Percentiles rank a stretch among this genome's conserved stretches.
phyloP scores from a whole-genome alignment of 805 yeast species.

The Saccharomyces paradoxus region DNA sequence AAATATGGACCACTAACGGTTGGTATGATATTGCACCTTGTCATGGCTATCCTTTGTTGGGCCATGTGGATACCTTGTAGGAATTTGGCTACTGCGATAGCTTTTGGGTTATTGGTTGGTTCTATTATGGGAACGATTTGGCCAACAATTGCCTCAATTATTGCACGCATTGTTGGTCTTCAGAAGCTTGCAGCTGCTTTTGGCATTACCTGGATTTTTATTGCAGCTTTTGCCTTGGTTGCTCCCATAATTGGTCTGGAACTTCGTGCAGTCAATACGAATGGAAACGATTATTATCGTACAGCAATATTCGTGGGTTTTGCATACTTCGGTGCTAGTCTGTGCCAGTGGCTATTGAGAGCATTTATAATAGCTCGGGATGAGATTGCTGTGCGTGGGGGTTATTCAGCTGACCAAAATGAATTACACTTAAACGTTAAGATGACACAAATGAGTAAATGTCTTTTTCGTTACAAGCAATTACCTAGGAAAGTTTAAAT shows the following conservation, averaged over 20 bases:
- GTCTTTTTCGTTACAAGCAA: conserved; percentile 5
- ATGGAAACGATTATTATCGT: conserved; percentile 38
- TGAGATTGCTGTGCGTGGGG: conserved; percentile 20
- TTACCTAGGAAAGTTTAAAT: conserved; percentile 3
- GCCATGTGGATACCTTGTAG: conserved; percentile 54
- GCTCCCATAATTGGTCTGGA: conserved; percentile 56
- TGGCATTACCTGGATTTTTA: conserved; percentile 45
- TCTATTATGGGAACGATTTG: conserved; percentile 54
- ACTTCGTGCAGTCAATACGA: conserved; percentile 31
- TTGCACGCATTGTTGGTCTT: conserved; percentile 47
- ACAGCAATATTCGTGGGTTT: conserved; percentile 55
- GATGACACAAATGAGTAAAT: neutral
- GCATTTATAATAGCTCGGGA: conserved; percentile 51
- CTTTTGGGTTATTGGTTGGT: conserved; percentile 47
- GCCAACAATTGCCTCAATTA: conserved; percentile 45
- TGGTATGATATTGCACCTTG: conserved; percentile 31
- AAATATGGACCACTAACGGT: conserved; percentile 44
- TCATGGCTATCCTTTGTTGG: conserved; percentile 36
- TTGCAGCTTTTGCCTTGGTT: conserved; percentile 44
- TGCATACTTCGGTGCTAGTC: conserved; percentile 41
- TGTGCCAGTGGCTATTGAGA: conserved; percentile 38
- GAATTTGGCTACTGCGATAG: conserved; percentile 47
- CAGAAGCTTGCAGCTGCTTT: conserved; percentile 41
- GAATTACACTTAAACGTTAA: conserved; percentile 15
- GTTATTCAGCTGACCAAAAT: conserved; percentile 24